Percentiles rank a stretch among this genome's conserved stretches.
phyloP scores from a whole-genome alignment of 129 eudicot species.

The Scalesia atractyloides region DNA sequence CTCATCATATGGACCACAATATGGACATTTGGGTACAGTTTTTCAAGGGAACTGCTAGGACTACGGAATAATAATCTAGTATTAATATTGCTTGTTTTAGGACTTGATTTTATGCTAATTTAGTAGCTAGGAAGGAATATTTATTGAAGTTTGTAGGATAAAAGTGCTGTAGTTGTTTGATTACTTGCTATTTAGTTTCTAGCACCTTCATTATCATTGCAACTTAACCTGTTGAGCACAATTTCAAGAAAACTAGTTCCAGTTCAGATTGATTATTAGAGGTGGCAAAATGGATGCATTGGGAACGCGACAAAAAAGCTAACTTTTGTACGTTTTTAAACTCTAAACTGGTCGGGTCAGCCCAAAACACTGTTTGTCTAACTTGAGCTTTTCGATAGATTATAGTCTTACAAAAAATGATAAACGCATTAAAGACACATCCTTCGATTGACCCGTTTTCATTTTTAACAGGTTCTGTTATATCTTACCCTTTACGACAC shows the following conservation, averaged over 20 bases:
- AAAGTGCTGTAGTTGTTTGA: conserved; percentile 31
- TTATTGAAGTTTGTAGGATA: conserved; percentile 29
- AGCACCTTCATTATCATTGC: conserved; percentile 30
- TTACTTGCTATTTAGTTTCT: conserved; percentile 20
- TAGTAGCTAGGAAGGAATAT: conserved; percentile 2
- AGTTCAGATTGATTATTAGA: conserved; percentile 10
- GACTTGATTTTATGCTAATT: conserved; percentile 21
- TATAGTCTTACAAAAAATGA: background rate
- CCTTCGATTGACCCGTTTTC: background rate
- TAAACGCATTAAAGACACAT: too few relatives aligned
- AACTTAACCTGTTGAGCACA: conserved; percentile 5
- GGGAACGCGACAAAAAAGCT: background rate
- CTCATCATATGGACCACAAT: conserved; percentile 43
- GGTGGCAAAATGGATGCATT: background rate
- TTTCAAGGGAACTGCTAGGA: conserved; percentile 42
- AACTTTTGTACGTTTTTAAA: background rate
- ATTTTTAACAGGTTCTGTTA: background rate
- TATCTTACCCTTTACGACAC: background rate
- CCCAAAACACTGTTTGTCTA: too few relatives aligned
- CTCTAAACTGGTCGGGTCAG: background rate
- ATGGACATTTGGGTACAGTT: conserved; percentile 47
- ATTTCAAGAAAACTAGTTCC: background rate
- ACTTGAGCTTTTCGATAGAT: background rate
- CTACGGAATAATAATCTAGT: background rate
- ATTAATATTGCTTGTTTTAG: conserved; percentile 9